Evolutionary conservation across 495 filamentous ascomycete genomes (phyloP).

Genomic region (Aspergillus saccharolyticus): DNA sequence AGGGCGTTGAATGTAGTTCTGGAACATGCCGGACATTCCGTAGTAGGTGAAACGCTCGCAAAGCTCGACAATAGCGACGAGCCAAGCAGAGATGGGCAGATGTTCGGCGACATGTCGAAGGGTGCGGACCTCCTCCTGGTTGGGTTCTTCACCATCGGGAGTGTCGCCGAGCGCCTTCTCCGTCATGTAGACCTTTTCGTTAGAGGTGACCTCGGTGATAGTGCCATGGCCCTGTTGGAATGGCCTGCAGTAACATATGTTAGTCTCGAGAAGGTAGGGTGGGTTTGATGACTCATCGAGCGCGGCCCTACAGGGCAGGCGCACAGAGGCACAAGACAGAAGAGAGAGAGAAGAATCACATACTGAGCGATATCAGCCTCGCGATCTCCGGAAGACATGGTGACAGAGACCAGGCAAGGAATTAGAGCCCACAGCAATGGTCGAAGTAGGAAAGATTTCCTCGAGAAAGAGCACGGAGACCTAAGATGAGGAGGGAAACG

Average conservation of each 20-base stretch:
- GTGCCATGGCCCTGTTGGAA: conserved; percentile 4
- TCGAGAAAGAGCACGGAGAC: neutral
- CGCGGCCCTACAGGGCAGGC: neutral
- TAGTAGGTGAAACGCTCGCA: conserved; percentile 68
- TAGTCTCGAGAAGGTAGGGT: neutral
- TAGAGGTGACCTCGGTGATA: conserved; percentile 12
- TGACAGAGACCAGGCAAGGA: conserved; percentile 13
- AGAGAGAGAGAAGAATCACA: conserved; percentile 15
- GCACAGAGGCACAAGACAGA: neutral
- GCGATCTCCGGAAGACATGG: conserved; percentile 31
- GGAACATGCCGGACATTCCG: conserved; percentile 49
- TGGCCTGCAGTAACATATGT: neutral
- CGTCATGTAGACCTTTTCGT: conserved; percentile 25
- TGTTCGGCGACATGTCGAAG: conserved; percentile 53
- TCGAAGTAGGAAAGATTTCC: conserved; percentile 6
- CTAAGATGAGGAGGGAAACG: conserved; percentile 6
- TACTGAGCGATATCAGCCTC: conserved; percentile 36
- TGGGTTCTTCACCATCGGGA: conserved; percentile 49
- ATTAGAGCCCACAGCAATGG: conserved; percentile 6
- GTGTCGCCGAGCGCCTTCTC: conserved; percentile 33
- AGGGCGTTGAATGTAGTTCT: conserved; percentile 55
- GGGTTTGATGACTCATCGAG: neutral
- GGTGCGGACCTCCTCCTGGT: conserved; percentile 45
- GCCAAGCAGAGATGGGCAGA: conserved; percentile 51
- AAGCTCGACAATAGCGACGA: conserved; percentile 58